phyloP scores from a whole-genome alignment of 139 green algal genomes.

The Ostreobium quekettii region DNA sequence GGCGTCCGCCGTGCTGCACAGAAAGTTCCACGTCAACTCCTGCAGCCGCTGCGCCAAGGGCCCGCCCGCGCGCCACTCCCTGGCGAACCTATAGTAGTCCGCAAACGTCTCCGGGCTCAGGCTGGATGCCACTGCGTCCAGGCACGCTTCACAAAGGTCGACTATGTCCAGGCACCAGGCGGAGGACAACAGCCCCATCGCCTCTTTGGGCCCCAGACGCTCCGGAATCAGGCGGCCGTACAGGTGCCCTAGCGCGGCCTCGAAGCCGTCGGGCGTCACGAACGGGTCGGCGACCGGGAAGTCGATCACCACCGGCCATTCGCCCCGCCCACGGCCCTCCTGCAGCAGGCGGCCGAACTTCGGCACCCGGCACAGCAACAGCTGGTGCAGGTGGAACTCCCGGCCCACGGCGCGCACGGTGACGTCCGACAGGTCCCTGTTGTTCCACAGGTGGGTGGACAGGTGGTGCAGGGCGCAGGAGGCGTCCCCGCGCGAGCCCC shows the following conservation, averaged over 20 bases:
- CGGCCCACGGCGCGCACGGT: not conserved
- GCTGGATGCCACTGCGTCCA: not conserved
- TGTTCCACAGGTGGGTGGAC: not conserved
- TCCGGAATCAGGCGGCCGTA: constrained; percentile 5
- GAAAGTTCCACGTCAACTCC: not conserved
- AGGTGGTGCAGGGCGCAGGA: not conserved
- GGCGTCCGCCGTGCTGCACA: not conserved
- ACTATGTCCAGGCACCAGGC: not conserved
- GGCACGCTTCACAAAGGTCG: not conserved
- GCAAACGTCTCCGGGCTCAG: not conserved
- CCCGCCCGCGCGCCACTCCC: not conserved
- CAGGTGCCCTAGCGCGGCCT: not conserved
- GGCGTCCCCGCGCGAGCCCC: too few relatives aligned
- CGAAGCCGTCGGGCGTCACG: not conserved
- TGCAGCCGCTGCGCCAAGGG: not conserved
- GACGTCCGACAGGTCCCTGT: not conserved
- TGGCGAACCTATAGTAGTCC: not conserved
- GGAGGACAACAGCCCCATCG: not conserved
- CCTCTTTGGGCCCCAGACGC: not conserved
- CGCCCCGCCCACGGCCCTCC: too few relatives aligned
- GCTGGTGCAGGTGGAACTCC: not conserved
- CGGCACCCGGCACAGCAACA: constrained; percentile 7
- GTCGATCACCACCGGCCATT: too few relatives aligned
- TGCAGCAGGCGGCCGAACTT: not conserved
- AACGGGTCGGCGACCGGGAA: not conserved